Evolutionary conservation across 2,329 filamentous ascomycete genomes (phyloP).

Genomic region (Helotiales sp.): DNA sequence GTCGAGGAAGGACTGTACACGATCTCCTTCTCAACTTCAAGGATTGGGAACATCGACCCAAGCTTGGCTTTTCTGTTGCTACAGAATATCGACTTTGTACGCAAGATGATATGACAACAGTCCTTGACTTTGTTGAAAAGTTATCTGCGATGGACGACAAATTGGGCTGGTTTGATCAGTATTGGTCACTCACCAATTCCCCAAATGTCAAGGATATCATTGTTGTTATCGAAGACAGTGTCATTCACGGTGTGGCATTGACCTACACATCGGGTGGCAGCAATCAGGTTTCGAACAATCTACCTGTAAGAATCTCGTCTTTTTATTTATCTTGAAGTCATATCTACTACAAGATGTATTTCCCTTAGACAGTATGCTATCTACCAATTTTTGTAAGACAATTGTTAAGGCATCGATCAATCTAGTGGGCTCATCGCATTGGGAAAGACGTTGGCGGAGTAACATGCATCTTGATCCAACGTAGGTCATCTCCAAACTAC

Average conservation of each 20-base stretch:
- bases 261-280: conserved; percentile 48
- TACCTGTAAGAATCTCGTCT: not conserved
- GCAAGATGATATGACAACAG: conserved; percentile 44
- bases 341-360: not conserved
- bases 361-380: not conserved
- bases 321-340: no score
- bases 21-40: conserved; percentile 56
- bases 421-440: conserved; percentile 53
- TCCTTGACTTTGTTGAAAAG: conserved; percentile 51
- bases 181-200: conserved; percentile 50
- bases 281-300: not conserved
- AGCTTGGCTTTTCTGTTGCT: not conserved
- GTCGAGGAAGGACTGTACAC: conserved; percentile 49
- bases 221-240: conserved; percentile 49
- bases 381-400: conserved; percentile 28
- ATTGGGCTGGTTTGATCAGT: conserved; percentile 62
- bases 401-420: conserved; percentile 49
- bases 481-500: conserved; percentile 39
- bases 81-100: conserved; percentile 16
- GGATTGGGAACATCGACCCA: conserved; percentile 39
- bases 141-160: conserved; percentile 47
- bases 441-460: conserved; percentile 55
- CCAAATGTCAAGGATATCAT: conserved; percentile 53
- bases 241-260: conserved; percentile 53
- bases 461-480: conserved; percentile 59